Conservation (phyloP, 192 early-diverging fungal species). For the Pilaira anomala region DNA sequence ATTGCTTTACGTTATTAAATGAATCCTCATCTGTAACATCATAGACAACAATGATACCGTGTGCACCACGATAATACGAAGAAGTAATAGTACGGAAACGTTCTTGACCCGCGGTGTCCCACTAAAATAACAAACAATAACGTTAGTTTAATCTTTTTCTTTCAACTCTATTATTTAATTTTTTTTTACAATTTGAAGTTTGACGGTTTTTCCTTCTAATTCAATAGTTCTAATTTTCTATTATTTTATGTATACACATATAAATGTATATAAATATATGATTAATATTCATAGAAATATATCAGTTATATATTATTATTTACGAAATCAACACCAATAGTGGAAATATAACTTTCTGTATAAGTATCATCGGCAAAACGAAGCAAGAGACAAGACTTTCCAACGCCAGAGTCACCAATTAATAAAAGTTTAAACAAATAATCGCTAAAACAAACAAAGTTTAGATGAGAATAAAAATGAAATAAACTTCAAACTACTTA, state of each 20-base stretch:
- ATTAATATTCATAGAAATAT: background rate
- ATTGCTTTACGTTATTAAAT: slow-evolving; percentile 94
- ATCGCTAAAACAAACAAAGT: slow-evolving; percentile 64
- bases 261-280: background rate
- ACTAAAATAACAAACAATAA: slow-evolving; percentile 41
- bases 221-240: slow-evolving; percentile 98
- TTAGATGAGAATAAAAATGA: background rate
- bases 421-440: slow-evolving; percentile 98
- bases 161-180: background rate
- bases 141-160: background rate
- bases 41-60: slow-evolving; percentile 98
- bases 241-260: background rate
- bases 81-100: slow-evolving; percentile 98
- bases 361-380: slow-evolving; percentile 98
- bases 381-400: slow-evolving; percentile 94
- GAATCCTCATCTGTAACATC: slow-evolving; percentile 95
- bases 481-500: background rate
- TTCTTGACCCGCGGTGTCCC: slow-evolving; percentile 98
- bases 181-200: slow-evolving; percentile 84
- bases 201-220: slow-evolving; percentile 95
- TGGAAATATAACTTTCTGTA: slow-evolving; percentile 96
- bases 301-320: slow-evolving; percentile 24
- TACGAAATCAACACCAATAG: slow-evolving; percentile 98
- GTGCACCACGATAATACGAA: slow-evolving; percentile 94
- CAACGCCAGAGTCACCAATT: slow-evolving; percentile 97